These are phyloP conservation scores for Russula sp. DNA, from an alignment of 768 basidiomycete genomes.

Conservation along the genomic window DNA sequence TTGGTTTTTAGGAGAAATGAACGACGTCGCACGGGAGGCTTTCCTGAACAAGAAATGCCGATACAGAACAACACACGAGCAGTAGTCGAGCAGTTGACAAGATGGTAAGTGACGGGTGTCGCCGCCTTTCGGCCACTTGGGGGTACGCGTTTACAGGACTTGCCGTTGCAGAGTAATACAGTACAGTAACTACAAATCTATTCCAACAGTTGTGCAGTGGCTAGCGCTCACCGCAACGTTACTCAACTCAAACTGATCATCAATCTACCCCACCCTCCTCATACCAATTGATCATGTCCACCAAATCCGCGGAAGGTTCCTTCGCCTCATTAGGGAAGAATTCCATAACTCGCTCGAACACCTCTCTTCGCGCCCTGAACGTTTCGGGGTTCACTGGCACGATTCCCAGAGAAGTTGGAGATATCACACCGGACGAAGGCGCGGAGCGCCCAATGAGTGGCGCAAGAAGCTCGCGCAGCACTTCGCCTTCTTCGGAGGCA, in stretches of 20 bases:
- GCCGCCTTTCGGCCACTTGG: too few relatives aligned
- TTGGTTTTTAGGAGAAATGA: too few relatives aligned
- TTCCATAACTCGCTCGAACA: constrained; percentile 64
- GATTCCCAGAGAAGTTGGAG: constrained; percentile 30
- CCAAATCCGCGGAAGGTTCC: constrained; percentile 60
- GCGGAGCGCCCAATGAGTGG: constrained; percentile 51
- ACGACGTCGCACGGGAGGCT: too few relatives aligned
- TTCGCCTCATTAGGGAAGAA: constrained; percentile 63
- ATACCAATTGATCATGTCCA: constrained; percentile 56
- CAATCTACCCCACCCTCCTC: constrained; percentile 28
- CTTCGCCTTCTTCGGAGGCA: constrained; percentile 55
- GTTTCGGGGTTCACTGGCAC: constrained; percentile 39
- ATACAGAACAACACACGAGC: too few relatives aligned
- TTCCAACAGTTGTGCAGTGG: neutral
- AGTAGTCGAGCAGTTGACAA: too few relatives aligned
- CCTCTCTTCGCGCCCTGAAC: constrained; percentile 62
- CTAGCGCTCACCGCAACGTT: neutral
- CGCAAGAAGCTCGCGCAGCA: constrained; percentile 64
- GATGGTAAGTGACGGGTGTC: too few relatives aligned
- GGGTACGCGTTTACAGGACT: too few relatives aligned
- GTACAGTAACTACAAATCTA: neutral
- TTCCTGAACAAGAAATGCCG: too few relatives aligned
- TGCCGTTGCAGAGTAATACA: neutral
- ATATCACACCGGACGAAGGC: constrained; percentile 17
- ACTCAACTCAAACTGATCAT: neutral